These are phyloP conservation scores for Neolentinus lepideus DNA, from an alignment of 1,284 basidiomycete species.

Conservation along the genomic window DNA sequence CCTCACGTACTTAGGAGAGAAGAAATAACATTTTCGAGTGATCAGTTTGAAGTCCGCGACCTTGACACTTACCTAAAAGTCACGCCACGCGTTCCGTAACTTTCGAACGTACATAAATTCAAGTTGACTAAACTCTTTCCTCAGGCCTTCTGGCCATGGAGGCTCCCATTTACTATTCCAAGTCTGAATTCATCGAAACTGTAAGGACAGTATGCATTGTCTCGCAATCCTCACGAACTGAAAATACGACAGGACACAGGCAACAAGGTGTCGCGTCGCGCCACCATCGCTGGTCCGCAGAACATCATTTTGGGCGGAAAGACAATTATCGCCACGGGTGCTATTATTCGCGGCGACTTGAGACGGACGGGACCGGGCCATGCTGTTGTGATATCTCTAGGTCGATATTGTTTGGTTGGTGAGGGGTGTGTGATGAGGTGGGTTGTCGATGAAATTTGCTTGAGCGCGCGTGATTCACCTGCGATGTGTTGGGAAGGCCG, in stretches of 20 bases:
- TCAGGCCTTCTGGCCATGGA: conserved; percentile 3
- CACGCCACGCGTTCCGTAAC: neutral
- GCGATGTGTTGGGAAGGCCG: conserved; percentile 36
- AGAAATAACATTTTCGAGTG: too few species aligned
- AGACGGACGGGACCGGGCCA: conserved; percentile 79
- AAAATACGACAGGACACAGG: conserved; percentile 56
- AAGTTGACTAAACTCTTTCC: neutral
- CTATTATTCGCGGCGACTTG: conserved; percentile 87
- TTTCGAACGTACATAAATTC: neutral
- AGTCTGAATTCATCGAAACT: conserved; percentile 24
- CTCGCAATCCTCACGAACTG: neutral
- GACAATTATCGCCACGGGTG: conserved; percentile 87
- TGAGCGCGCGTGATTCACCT: neutral
- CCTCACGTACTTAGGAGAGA: too few species aligned
- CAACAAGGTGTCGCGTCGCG: conserved; percentile 90
- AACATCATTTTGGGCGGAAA: conserved; percentile 98
- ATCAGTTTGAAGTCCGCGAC: too few species aligned
- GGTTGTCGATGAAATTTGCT: conserved; percentile 13
- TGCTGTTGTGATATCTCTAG: conserved; percentile 89
- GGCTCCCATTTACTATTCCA: conserved; percentile 15
- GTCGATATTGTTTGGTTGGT: conserved; percentile 88
- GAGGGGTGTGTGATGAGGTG: conserved; percentile 88
- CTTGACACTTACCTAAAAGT: too few species aligned
- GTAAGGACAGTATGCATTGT: conserved; percentile 11
- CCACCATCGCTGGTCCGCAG: conserved; percentile 90